phyloP scores from a whole-genome alignment of 1,284 basidiomycete species.

The Coniferiporia sulphurascens region DNA sequence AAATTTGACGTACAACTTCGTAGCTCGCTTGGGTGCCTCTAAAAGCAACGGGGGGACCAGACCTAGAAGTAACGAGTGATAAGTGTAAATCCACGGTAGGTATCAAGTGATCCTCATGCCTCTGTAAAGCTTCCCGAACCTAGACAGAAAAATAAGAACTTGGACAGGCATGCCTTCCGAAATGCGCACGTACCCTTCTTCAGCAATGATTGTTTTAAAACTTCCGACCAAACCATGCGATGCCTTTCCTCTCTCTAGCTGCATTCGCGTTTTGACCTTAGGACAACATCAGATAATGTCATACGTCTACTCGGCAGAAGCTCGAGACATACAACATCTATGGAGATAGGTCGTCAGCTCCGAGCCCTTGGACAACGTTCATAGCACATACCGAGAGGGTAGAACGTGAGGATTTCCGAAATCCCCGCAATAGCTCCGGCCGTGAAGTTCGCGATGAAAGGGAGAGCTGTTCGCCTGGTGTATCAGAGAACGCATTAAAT shows the following conservation, averaged over 20 bases:
- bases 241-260: slow-evolving; percentile 82
- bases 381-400: slow-evolving; percentile 74
- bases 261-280: slow-evolving; percentile 96
- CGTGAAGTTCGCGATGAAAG: slow-evolving; percentile 83
- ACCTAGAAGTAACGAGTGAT: slow-evolving; percentile 37
- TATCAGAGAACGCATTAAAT: neutral
- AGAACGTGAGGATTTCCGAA: slow-evolving; percentile 89
- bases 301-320: slow-evolving; percentile 21
- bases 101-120: slow-evolving; percentile 37
- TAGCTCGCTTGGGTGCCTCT: slow-evolving; percentile 97
- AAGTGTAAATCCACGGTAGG: neutral
- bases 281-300: slow-evolving; percentile 22
- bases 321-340: slow-evolving; percentile 31
- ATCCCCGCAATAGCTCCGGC: slow-evolving; percentile 88
- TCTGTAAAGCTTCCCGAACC: slow-evolving; percentile 82
- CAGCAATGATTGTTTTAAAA: slow-evolving; percentile 70
- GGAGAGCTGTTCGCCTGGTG: slow-evolving; percentile 47
- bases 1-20: slow-evolving; percentile 75
- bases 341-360: slow-evolving; percentile 7
- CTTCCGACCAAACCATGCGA: slow-evolving; percentile 78
- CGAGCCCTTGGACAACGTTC: neutral
- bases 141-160: slow-evolving; percentile 28
- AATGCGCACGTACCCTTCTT: slow-evolving; percentile 69
- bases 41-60: slow-evolving; percentile 91
- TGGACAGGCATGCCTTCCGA: neutral